A percentile compares a stretch with the other conserved stretches of the same genome.
phyloP scores from a whole-genome alignment of 2,329 filamentous ascomycete genomes.

The Pseudogymnoascus sp. region DNA sequence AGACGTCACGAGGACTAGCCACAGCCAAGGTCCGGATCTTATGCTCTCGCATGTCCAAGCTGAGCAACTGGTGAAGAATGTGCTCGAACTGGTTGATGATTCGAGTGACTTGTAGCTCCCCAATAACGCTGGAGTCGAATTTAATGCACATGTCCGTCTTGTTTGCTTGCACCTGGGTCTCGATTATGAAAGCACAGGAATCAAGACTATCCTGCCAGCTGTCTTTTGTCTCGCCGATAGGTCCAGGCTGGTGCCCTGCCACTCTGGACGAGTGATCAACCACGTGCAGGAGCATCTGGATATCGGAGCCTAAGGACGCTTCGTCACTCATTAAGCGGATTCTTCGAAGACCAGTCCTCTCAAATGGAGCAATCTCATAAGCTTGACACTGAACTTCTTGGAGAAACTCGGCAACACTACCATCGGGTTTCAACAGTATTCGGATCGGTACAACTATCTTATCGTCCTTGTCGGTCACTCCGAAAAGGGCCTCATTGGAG shows the following conservation, averaged over 20 bases:
- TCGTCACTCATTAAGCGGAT: background rate
- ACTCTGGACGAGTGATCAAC: background rate
- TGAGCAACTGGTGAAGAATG: background rate
- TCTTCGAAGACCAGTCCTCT: background rate
- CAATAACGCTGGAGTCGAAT: background rate
- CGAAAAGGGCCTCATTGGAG: constrained; percentile 3
- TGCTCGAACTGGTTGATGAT: background rate
- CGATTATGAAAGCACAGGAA: background rate
- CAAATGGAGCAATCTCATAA: background rate
- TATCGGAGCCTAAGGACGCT: background rate
- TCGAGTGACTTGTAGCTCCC: background rate
- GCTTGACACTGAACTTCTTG: background rate
- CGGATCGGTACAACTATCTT: background rate
- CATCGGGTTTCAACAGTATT: background rate
- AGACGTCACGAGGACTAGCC: background rate
- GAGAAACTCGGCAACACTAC: background rate
- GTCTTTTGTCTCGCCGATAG: background rate
- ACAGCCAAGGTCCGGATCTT: background rate
- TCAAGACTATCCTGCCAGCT: background rate
- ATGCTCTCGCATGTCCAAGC: background rate
- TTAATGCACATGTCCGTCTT: background rate
- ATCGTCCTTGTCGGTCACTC: background rate
- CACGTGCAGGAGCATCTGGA: constrained; percentile 2
- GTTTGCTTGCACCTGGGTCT: background rate
- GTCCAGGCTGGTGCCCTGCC: background rate